Evolutionary conservation across 805 yeast genomes (phyloP), one percentile per base, ranked within the genome.

Genomic region (Schwanniomyces pseudopolymorphus): DNA sequence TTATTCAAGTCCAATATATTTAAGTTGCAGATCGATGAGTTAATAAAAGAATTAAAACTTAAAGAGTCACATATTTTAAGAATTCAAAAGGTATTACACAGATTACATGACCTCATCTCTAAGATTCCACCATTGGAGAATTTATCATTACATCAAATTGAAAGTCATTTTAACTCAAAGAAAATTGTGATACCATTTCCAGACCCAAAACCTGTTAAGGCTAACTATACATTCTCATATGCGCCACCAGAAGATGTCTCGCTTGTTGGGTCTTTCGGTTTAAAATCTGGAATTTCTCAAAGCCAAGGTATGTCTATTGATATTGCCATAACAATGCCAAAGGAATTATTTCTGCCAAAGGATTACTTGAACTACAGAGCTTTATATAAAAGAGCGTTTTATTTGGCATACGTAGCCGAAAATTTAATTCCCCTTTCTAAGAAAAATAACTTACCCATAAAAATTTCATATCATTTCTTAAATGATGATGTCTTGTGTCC

Each of bases 1-100:
- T 70, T 92, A 39, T 94, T 91, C 81, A 89, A 91, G 60, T 89
- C 97, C 7, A 94, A 91, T 66, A 90, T 94, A 45, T 92, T 94
- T 82, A 94, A 94, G 65, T 69, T 94, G 47, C 96, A 94, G 70
- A 90, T 94, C 50, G 98, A 91, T 67, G 98, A 91, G 62, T 72
- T 94, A 35, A 71, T 94, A 55, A 80, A 81, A 54, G 98, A 92
- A 65, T 79, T 92, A 35, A 80, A 81, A 55, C 64, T 91, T 35
- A 87, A 87, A 56, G 92, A 88, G 16, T 66, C 80, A 14, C 84
- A 85, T 58, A 78, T 85, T 38, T 62, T 79, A 42, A 72, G 75
- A 41, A 81, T 89, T 46, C 96, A 89, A 61, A 84, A 83, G 50
- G 86, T 85, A 42, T 71, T 90, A 39, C 96, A 86, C 60, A 78